Base-by-base conservation (phyloP, 148 eudicot genomes). In the Chenopodium album region DNA sequence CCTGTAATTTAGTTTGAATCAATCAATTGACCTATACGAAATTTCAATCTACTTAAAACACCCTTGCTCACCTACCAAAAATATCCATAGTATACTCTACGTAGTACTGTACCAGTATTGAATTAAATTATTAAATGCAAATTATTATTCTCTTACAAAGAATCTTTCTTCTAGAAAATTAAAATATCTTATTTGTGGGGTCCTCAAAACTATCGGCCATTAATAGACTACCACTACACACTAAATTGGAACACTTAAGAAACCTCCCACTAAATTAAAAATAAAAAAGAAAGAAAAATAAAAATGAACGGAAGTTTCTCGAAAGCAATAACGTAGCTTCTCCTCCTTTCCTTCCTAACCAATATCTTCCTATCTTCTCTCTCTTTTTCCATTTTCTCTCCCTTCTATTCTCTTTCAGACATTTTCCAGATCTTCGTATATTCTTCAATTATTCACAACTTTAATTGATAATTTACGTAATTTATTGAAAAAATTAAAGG, bases 271-370 rank as follows among this genome's bases (percentile, higher is more conserved):
- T 41, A 41, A 26, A 46, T 41, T 17, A 28, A 50, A 56, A 3
- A 32, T 3, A 60, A 63, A 66, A 74, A 50, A 31, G 52, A 13
- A 79, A 34, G 3, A 50, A 34, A 23, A 81, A 75, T 76, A 34
- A 23, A 23, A 81, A 75, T 71, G 31, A 76, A 67, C 46, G 79
- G 90, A 91, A 87, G 86, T 82, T 86, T 90, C 92, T 91, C 76
- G 88, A 88, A 88, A 84, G 52, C 73, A 74, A 78, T 89, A 77
- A 76, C 86, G 89, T 90, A 86, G 12, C 82, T 86, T 91, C 90
- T 90, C 80, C 76, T 77, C 84, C 88, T 84, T 86, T 85, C 87
- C 59, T 81, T 66, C 47, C 11, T 37, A 54, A 19, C 69, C 32
- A n/a, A 4, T 13, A 11, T 22, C 78, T 78, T 74, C 74, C 46